Percentiles rank a stretch among this genome's conserved stretches.
Evolutionary conservation across 176 grass and related monocot genomes (phyloP).

Genomic region (Hyparrhenia diplandra): DNA sequence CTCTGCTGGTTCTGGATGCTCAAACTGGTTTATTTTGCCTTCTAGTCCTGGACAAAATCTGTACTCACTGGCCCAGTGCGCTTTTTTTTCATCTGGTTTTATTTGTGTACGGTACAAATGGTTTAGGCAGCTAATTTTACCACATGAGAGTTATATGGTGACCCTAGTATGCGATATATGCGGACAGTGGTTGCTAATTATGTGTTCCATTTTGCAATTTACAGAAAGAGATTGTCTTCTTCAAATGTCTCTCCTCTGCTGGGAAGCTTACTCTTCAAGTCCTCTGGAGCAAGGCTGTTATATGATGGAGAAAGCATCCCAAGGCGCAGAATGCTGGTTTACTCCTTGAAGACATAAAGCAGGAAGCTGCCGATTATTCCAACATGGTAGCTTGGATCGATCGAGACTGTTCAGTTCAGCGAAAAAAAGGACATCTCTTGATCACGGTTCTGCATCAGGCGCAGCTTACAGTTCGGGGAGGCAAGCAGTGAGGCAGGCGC

Average conservation of each 20-base stretch:
- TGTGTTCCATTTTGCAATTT: constrained; percentile 16
- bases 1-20: background rate
- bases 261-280: constrained; percentile 57
- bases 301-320: constrained; percentile 76
- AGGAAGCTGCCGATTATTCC: constrained; percentile 62
- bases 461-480: constrained; percentile 42
- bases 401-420: constrained; percentile 44
- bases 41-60: background rate
- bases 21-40: background rate
- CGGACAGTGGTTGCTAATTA: constrained; percentile 3
- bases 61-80: background rate
- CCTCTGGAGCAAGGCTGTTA: constrained; percentile 54
- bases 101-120: background rate
- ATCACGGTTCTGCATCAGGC: constrained; percentile 41
- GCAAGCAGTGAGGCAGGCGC: constrained; percentile 17
- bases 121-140: background rate
- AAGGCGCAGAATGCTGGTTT: constrained; percentile 72
- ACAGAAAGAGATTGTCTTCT: constrained; percentile 67
- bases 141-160: background rate
- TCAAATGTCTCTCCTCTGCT: constrained; percentile 62
- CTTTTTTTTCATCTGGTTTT: background rate
- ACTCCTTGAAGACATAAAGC: constrained; percentile 92
- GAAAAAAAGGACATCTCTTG: constrained; percentile 46
- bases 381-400: constrained; percentile 43
- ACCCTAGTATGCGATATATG: background rate